Conservation (phyloP, 2,329 filamentous ascomycete species). For the Aspergillus sp. region DNA sequence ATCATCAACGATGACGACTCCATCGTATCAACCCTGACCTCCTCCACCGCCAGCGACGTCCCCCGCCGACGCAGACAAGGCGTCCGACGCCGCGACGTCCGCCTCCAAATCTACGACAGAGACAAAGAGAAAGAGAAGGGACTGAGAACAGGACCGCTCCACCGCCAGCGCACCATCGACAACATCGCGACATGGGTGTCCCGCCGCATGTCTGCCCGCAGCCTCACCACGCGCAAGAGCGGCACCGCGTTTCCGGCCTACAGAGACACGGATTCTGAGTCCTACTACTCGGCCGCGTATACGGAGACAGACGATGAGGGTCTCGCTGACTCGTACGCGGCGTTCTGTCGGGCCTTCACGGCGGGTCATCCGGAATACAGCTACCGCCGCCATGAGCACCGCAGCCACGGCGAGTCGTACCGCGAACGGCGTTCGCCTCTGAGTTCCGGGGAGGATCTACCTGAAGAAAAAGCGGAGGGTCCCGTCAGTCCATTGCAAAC, state of each 20-base stretch:
- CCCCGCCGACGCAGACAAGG: not conserved
- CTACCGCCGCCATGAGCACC: not conserved
- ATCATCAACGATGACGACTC: not conserved
- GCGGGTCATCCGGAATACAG: not conserved
- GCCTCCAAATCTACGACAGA: not conserved
- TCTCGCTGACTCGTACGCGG: slow-evolving; percentile 9
- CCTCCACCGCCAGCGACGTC: too few species aligned
- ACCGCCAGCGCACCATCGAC: not conserved
- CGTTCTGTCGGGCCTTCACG: slow-evolving; percentile 14
- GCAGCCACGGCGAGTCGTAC: not conserved
- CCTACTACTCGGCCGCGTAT: not conserved
- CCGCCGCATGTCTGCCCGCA: not conserved
- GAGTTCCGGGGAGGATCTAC: too few species aligned
- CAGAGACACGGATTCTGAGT: not conserved
- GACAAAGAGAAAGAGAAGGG: not conserved
- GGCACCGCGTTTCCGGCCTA: too few species aligned
- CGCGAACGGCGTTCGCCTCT: not conserved
- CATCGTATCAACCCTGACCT: not conserved
- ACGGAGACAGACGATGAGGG: not conserved
- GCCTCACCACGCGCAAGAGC: too few species aligned
- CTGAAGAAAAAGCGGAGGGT: too few species aligned
- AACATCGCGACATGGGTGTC: slow-evolving; percentile 3
- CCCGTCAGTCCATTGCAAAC: too few species aligned
- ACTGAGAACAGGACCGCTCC: not conserved
- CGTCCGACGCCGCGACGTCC: not conserved